These are phyloP conservation scores for Periconia sp. DNA, from an alignment of 2,329 filamentous ascomycete genomes.

Conservation along the genomic window DNA sequence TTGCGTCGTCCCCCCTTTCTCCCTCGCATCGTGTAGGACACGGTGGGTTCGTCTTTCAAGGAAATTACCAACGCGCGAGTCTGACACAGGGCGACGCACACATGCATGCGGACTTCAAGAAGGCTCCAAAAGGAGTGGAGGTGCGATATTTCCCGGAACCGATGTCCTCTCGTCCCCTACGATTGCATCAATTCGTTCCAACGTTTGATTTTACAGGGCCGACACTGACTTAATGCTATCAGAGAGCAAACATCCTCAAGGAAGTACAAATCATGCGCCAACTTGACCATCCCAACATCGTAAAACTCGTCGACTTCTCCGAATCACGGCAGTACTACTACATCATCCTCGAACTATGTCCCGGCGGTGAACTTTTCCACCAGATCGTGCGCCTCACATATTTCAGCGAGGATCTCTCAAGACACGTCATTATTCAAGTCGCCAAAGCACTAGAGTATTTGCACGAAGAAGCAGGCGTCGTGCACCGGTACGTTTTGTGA, in stretches of 20 bases:
- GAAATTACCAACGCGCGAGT: constrained; percentile 53
- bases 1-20: constrained; percentile 32
- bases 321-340: constrained; percentile 97
- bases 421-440: constrained; percentile 93
- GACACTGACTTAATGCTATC: constrained; percentile 46
- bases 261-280: constrained; percentile 99
- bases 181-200: constrained; percentile 21
- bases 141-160: constrained; percentile 61
- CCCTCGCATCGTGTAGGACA: constrained; percentile 21
- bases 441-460: constrained; percentile 92
- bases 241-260: constrained; percentile 97
- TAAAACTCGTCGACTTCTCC: constrained; percentile 89
- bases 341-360: constrained; percentile 92
- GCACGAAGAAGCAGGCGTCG: constrained; percentile 91
- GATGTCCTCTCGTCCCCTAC: constrained; percentile 30
- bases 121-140: constrained; percentile 88
- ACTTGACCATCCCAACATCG: constrained; percentile 92
- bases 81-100: constrained; percentile 78
- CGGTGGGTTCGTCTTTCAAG: constrained; percentile 24
- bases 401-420: constrained; percentile 92
- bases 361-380: constrained; percentile 95
- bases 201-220: constrained; percentile 22
- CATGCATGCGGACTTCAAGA: constrained; percentile 94
- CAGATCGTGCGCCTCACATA: constrained; percentile 98
- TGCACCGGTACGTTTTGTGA: constrained; percentile 75